Evolutionary conservation across 2,329 filamentous ascomycete species (phyloP).

Genomic region (Berkeleyomyces rouxiae): DNA sequence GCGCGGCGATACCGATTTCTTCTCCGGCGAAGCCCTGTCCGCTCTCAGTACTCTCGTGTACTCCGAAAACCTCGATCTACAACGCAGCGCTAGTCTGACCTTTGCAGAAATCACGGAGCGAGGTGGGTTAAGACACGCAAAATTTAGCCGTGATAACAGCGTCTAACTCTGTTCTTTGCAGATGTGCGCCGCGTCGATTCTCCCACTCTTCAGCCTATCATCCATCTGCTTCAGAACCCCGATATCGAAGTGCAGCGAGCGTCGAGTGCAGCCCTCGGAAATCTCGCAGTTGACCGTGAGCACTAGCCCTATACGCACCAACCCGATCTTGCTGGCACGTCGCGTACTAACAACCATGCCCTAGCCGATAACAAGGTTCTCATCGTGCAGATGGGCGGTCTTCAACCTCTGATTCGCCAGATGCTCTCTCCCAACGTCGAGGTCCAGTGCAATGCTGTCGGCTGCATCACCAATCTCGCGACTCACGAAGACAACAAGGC

Average conservation of each 20-base stretch:
- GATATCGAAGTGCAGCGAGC: constrained; percentile 96
- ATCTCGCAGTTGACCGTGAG: constrained; percentile 92
- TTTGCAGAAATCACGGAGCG: constrained; percentile 98
- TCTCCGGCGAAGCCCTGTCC: constrained; percentile 83
- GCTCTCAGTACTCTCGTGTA: constrained; percentile 92
- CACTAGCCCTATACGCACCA: constrained; percentile 12
- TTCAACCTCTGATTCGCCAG: constrained; percentile 83
- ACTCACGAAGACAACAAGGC: constrained; percentile 99
- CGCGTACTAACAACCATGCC: constrained; percentile 25
- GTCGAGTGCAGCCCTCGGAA: constrained; percentile 87
- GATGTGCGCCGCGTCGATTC: constrained; percentile 94
- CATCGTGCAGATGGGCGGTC: constrained; percentile 81
- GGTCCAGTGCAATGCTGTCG: constrained; percentile 96
- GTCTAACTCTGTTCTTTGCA: constrained; percentile 24
- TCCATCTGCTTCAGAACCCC: constrained; percentile 83
- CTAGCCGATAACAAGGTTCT: constrained; percentile 92
- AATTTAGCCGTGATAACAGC: neutral
- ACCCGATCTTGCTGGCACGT: neutral
- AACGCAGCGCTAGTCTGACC: constrained; percentile 90
- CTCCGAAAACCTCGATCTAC: constrained; percentile 95
- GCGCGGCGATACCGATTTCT: constrained; percentile 97
- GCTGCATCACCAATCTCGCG: constrained; percentile 94
- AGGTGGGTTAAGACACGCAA: constrained; percentile 41
- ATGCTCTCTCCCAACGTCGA: constrained; percentile 98
- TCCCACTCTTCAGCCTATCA: constrained; percentile 86